Base-by-base conservation (phyloP, 805 yeast genomes). In the Pichia phayaonensis region DNA sequence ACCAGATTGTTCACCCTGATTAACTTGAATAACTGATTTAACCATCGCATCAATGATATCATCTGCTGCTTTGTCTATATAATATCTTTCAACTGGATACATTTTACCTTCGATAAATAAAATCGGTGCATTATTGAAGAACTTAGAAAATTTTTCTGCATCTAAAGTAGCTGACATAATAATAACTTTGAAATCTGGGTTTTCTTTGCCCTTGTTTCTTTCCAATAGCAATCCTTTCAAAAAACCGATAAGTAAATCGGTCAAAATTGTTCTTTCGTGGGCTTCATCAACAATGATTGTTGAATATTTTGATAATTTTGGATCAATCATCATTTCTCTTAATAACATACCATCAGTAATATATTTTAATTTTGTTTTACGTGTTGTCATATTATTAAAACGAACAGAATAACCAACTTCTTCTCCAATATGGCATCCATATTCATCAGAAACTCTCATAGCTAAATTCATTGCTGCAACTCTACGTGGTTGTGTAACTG, bases 91-190 rank as follows among this genome's bases (percentile, higher is more conserved):
- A 1, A 94, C 99, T 1, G 89, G 86, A 65, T 73, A 90, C 76
- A 84, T 85, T 59, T 92, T 82, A 59, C 99, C 99, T 66, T 90
- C 95, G 3, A 94, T 87, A 58, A 74, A 88, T 45, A 90, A 68
- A 27, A 90, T 86, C n/a, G 90, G 94, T 1, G 96, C 90, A 53
- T 78, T 67, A 57, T 78, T 69, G 64, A 87, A 94, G 65, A 90
- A 94, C 21, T 73, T 66, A 43, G 95, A 80, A 63, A 94, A 94
- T 59, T 79, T 77, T 61, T 82, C 90, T 1, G 98, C 98, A 66
- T 94, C 95, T 51, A 94, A 73, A 0, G 99, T 94, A 26, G 99
- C 99, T 46, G 98, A 90, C 97, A 94, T 95, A 56, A 94, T 79
- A 7, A 94, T 79, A 38, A 90, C 73, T 59, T 81, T 77, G 56